Conservation (phyloP, 169 alveolate species). For the Perkinsus marinus region DNA sequence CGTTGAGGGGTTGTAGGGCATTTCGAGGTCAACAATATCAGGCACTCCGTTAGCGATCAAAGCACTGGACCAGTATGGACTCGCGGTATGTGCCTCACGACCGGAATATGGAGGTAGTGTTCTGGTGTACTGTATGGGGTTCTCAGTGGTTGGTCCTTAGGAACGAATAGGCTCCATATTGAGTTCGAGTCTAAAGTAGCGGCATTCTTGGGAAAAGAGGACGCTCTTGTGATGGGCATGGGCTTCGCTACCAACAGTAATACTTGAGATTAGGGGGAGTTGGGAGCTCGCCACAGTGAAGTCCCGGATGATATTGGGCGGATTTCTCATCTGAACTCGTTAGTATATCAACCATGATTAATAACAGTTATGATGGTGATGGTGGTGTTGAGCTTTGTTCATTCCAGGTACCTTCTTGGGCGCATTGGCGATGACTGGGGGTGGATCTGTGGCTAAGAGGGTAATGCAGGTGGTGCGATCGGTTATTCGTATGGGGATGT, state of each 20-base stretch:
- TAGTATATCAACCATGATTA: no score
- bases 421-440: neutral
- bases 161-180: neutral
- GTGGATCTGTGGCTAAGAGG: neutral
- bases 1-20: neutral
- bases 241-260: slow-evolving; percentile 4
- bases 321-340: no score
- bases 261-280: no score
- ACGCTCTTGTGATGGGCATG: slow-evolving; percentile 4
- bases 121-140: neutral
- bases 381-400: no score
- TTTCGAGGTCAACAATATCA: neutral
- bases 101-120: neutral
- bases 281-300: no score
- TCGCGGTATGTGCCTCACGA: neutral
- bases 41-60: neutral
- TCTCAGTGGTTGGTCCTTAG: neutral
- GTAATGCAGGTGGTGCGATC: no score
- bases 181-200: neutral
- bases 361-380: no score
- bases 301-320: no score
- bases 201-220: neutral
- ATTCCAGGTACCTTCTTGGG: neutral
- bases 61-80: neutral
- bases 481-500: no score